Percentiles rank a stretch among this genome's conserved stretches.
These are phyloP conservation scores for Echeveria elegans DNA, from an alignment of 164 flowering plant genomes.

Conservation along the genomic window DNA sequence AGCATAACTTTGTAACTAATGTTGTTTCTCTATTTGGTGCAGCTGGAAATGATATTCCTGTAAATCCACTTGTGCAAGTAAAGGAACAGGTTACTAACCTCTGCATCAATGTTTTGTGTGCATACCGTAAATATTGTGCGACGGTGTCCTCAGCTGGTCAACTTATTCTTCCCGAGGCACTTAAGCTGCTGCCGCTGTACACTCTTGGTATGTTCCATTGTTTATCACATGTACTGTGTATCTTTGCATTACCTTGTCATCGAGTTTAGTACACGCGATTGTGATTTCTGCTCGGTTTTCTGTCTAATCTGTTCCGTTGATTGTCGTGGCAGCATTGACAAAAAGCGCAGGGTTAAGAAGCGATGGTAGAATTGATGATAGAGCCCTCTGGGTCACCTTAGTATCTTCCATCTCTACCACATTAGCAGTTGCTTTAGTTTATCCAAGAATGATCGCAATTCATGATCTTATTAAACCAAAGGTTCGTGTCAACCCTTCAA, in stretches of 20 bases:
- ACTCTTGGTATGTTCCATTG: slow-evolving; percentile 50
- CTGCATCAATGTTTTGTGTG: slow-evolving; percentile 58
- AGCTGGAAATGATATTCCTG: slow-evolving; percentile 76
- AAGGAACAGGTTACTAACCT: slow-evolving; percentile 68
- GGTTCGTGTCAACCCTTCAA: slow-evolving; percentile 24
- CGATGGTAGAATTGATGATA: slow-evolving; percentile 86
- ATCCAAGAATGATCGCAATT: slow-evolving; percentile 78
- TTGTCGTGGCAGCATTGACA: slow-evolving; percentile 50
- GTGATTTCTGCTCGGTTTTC: not conserved
- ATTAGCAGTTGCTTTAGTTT: slow-evolving; percentile 66
- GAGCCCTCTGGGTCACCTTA: slow-evolving; percentile 76
- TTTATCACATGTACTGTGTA: not conserved
- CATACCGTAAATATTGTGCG: slow-evolving; percentile 95
- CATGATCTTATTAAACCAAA: slow-evolving; percentile 55
- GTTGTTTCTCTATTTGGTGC: slow-evolving; percentile 14
- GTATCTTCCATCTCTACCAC: slow-evolving; percentile 62
- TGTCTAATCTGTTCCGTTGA: not conserved
- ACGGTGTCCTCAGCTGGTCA: slow-evolving; percentile 93
- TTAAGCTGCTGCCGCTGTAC: slow-evolving; percentile 83
- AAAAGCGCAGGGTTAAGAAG: slow-evolving; percentile 70
- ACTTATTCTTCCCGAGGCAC: slow-evolving; percentile 94
- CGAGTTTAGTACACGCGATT: not conserved
- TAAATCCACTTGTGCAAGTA: slow-evolving; percentile 50
- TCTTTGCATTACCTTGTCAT: not conserved
- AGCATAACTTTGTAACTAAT: not conserved